Base-by-base conservation (phyloP, 495 filamentous ascomycete genomes). In the Aspergillus panamensis region DNA sequence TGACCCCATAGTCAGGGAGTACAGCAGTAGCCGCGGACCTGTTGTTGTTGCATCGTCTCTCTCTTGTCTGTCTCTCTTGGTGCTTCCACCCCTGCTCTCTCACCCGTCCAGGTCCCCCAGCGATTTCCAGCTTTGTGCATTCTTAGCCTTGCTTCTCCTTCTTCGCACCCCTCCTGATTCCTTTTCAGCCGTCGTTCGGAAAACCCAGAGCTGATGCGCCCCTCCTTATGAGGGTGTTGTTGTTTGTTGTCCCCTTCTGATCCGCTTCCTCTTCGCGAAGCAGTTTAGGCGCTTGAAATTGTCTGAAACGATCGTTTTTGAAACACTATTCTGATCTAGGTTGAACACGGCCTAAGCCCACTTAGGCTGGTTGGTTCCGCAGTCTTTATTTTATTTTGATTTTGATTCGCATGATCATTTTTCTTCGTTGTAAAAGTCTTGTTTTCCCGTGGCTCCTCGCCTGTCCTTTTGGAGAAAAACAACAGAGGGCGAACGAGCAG, bases 221-320 rank as follows among this genome's bases (percentile, higher is more conserved):
- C 63, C 60, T 62, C 60, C 44, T 44, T 49, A 32, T 42, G 49
- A 49, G 37, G 37, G 60, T 35, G 37, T 32, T 49, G 55, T 55
- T 51, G 56, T 58, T 58, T 58, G 56, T 57, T 58, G 58, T 42
- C 35, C 25, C 52, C 50, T 53, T 58, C 57, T 25, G 45, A 49
- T 55, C 57, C 66, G 53, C 60, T 58, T 55, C 55, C 48, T 50
- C 31, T 43, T 55, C 42, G 40, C 56, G 60, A 59, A 60, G 25
- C 60, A 40, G 61, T 59, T 35, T 54, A 19, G 61, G 62, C 64
- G 61, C 61, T 58, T 63, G 59, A 51, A 58, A 57, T 55, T 47
- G 58, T 61, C 56, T 66, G 61, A 66, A 66, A 66, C 61, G 56
- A 60, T 66, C 50, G 53, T 43, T 55, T 57, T 60, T 63, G 61